These are phyloP conservation scores for Vitis hybrid DNA, from an alignment of 177 flowering plant genomes.

Conservation along the genomic window DNA sequence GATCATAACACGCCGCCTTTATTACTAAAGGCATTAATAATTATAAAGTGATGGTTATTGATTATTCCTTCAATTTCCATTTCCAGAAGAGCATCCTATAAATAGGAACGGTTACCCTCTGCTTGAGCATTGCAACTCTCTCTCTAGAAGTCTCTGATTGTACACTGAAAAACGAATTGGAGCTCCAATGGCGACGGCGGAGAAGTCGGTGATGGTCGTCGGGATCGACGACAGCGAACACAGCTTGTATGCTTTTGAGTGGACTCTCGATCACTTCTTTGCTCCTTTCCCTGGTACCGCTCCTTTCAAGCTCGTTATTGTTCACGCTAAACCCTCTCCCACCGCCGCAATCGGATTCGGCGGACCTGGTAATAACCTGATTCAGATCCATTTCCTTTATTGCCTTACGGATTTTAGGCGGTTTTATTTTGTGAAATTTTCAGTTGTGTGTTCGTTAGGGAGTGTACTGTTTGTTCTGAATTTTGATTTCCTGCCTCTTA, in stretches of 20 bases:
- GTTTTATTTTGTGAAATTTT: too few species aligned
- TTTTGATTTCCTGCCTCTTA: too few species aligned
- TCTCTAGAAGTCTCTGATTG: background rate
- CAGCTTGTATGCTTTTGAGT: constrained; percentile 60
- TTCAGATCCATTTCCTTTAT: background rate
- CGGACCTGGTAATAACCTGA: constrained; percentile 44
- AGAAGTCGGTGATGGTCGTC: constrained; percentile 55
- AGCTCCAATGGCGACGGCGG: constrained; percentile 19
- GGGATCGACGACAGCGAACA: constrained; percentile 69
- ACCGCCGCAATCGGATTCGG: constrained; percentile 41
- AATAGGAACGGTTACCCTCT: too few species aligned
- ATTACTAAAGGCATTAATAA: too few species aligned
- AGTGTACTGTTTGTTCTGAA: too few species aligned
- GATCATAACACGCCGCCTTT: too few species aligned
- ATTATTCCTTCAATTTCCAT: too few species aligned
- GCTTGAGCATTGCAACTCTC: background rate
- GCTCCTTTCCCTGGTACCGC: constrained; percentile 23
- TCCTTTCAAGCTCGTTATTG: constrained; percentile 55
- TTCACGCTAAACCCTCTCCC: constrained; percentile 56
- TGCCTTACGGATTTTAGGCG: background rate
- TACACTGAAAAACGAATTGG: background rate
- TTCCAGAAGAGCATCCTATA: too few species aligned
- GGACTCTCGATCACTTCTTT: constrained; percentile 68
- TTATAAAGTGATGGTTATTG: too few species aligned
- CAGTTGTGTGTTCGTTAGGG: background rate